phyloP scores from a whole-genome alignment of 805 yeast genomes.

The Saccharomycopsis capsularis region DNA sequence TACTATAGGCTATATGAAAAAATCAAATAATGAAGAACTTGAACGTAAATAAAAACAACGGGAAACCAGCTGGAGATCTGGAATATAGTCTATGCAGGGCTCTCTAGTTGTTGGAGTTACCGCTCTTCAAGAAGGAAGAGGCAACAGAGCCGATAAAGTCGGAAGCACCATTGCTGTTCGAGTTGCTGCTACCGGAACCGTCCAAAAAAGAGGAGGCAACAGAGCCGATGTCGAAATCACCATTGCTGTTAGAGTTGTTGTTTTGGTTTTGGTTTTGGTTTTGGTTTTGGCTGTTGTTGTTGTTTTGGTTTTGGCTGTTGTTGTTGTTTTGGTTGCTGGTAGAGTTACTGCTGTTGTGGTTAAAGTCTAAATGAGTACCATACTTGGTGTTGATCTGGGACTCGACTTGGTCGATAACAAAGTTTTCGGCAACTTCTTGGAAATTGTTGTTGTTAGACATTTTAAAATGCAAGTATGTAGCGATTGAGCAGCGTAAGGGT shows the following conservation, averaged over 20 bases:
- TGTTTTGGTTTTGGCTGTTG: conserved; percentile 7
- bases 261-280: conserved; percentile 4
- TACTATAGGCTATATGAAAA: no score
- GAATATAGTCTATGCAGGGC: no score
- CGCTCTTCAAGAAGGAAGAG: conserved; percentile 16
- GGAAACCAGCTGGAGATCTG: no score
- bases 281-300: conserved; percentile 8
- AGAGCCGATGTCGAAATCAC: conserved; percentile 9
- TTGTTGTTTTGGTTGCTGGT: conserved; percentile 15
- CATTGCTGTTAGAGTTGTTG: conserved; percentile 6
- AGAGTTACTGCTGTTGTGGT: conserved; percentile 13
- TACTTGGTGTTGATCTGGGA: conserved; percentile 20
- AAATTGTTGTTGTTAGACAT: conserved; percentile 2
- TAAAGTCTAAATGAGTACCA: conserved; percentile 14
- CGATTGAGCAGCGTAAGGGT: not conserved
- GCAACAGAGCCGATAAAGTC: conserved; percentile 17
- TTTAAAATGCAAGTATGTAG: no score
- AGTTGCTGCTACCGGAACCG: conserved; percentile 5
- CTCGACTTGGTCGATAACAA: conserved; percentile 17
- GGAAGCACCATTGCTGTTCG: conserved; percentile 6
- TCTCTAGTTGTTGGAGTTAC: conserved; percentile 10
- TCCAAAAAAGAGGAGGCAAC: conserved; percentile 18
- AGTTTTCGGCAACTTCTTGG: conserved; percentile 14
- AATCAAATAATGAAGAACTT: no score
- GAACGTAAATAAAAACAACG: no score